phyloP scores from a whole-genome alignment of 768 basidiomycete species.

The Termitomyces heimii region DNA sequence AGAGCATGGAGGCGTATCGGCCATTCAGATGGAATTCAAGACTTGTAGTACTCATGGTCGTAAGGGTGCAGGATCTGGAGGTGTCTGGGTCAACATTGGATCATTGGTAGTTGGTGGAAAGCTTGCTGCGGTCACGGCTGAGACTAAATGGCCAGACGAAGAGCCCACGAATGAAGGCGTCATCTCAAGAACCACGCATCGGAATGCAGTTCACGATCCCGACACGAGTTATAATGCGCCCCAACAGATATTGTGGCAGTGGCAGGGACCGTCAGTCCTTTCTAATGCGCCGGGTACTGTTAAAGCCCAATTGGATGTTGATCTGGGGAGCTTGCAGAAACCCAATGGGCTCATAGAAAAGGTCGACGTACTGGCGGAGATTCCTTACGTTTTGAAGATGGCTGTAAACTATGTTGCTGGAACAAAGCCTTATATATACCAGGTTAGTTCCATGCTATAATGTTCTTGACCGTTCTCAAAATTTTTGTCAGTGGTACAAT shows the following conservation, averaged over 20 bases:
- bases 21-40: conserved; percentile 94
- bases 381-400: conserved; percentile 83
- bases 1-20: conserved; percentile 68
- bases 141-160: conserved; percentile 73
- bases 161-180: conserved; percentile 36
- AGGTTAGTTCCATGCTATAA: conserved; percentile 43
- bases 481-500: conserved; percentile 37
- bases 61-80: conserved; percentile 74
- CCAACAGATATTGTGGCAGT: conserved; percentile 60
- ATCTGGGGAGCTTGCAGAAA: conserved; percentile 50
- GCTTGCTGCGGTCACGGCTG: conserved; percentile 69
- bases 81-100: conserved; percentile 82
- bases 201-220: conserved; percentile 53
- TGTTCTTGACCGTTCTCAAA: not conserved
- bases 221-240: conserved; percentile 84
- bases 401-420: conserved; percentile 91
- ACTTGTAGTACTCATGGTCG: conserved; percentile 77
- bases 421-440: conserved; percentile 92
- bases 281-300: conserved; percentile 45
- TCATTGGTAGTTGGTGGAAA: conserved; percentile 77
- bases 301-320: conserved; percentile 48
- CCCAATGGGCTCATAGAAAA: conserved; percentile 83
- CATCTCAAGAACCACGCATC: conserved; percentile 62
- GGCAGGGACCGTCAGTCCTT: conserved; percentile 67
- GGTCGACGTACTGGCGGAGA: conserved; percentile 89